These are phyloP conservation scores for Fusarium transvaalense DNA, from an alignment of 2,329 filamentous ascomycete species.

Conservation along the genomic window DNA sequence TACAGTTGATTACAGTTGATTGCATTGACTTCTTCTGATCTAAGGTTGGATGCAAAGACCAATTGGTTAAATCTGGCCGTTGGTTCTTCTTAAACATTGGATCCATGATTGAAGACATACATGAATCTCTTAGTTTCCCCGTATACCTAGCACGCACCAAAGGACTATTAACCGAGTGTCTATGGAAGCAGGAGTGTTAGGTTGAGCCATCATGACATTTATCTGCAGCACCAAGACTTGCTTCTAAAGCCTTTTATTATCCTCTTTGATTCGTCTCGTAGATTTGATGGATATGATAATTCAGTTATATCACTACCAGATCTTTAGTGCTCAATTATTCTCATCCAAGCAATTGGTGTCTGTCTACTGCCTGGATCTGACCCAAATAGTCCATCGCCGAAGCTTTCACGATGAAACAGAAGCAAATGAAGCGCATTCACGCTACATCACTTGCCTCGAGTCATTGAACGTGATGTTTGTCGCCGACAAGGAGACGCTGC, in stretches of 20 bases:
- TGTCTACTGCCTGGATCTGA: constrained; percentile 32
- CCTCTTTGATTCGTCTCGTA: background rate
- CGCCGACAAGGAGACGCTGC: constrained; percentile 1
- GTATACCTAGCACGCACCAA: background rate
- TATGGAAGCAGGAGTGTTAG: background rate
- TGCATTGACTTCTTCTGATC: background rate
- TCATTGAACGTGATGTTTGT: constrained; percentile 25
- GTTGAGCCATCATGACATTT: background rate
- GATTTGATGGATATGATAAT: no score
- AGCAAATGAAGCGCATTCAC: constrained; percentile 33
- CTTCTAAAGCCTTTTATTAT: background rate
- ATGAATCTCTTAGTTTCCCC: background rate
- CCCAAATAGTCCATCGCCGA: constrained; percentile 23
- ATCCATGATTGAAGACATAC: background rate
- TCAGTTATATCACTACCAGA: background rate
- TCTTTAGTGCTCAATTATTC: background rate
- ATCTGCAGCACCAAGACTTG: background rate
- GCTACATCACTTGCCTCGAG: constrained; percentile 12
- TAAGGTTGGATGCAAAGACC: background rate
- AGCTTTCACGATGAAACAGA: constrained; percentile 11
- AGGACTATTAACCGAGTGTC: background rate
- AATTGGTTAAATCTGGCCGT: background rate
- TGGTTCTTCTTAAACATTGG: background rate
- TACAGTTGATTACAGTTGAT: no score
- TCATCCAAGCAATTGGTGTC: background rate